Conservation (phyloP, 73 alveolate species). For the Durusdinium trenchii region DNA sequence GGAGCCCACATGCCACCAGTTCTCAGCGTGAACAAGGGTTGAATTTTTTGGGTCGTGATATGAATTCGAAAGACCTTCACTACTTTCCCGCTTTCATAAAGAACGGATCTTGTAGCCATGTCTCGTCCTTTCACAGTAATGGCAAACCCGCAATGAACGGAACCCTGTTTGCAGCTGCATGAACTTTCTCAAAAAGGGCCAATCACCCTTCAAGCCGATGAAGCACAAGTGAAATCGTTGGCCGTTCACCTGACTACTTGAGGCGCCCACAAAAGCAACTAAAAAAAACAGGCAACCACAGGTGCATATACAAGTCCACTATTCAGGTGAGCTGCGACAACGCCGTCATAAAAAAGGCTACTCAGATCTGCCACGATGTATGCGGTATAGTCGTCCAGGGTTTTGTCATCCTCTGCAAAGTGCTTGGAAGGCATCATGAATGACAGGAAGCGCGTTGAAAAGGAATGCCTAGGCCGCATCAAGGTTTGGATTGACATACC, state of each 20-base stretch:
- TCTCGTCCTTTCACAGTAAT: too few relatives aligned
- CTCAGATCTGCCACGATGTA: not conserved
- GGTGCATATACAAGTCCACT: not conserved
- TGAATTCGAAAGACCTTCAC: too few relatives aligned
- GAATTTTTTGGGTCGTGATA: too few relatives aligned
- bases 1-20: not conserved
- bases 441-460: not conserved
- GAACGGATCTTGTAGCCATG: too few relatives aligned
- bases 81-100: too few relatives aligned
- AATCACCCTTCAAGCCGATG: conserved; percentile 2
- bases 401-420: not conserved
- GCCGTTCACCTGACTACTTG: not conserved
- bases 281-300: not conserved
- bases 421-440: not conserved
- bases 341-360: not conserved
- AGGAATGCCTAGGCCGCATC: not conserved
- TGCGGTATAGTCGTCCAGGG: not conserved
- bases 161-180: not conserved
- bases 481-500: not conserved
- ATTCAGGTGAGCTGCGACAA: not conserved
- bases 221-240: not conserved
- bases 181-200: not conserved
- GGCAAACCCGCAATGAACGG: not conserved
- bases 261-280: not conserved
- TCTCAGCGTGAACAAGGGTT: too few relatives aligned